Evolutionary conservation across 2,329 filamentous ascomycete genomes (phyloP), one percentile per base, ranked within the genome.

Genomic region (Cladosporium sp.): DNA sequence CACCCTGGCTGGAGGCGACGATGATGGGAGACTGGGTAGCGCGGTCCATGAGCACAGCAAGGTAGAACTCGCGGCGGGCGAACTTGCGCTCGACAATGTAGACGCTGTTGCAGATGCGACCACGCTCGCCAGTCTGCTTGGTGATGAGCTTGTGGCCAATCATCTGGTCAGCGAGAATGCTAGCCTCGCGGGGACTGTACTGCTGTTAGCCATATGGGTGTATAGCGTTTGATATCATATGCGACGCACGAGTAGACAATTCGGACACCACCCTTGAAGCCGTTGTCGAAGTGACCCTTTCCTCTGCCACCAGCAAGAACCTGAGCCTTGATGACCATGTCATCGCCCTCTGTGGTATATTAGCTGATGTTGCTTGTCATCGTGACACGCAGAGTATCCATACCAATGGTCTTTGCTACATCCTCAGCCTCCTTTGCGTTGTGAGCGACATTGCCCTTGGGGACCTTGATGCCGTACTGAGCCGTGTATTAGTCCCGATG

Each of bases 11-110:
- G 61, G 93, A 97, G 66, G 94, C 93, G 61, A 99, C 92, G 68
- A 99, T 97, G 73, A 97, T 91, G 68, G 94, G 94, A 64, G 84
- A 83, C 80, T 97, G 94, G 52, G 89, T 87, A 66, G 83, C 85
- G 72, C 94, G 91, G 82, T 99, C 94, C 94, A 99, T 97, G 70
- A 99, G 87, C 71, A 99, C 88, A 71, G 94, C 94, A 59, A 99
- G 87, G 83, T 99, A 99, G 82, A 99, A 99, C 79, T 99, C 94
- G 73, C 94, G 89, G 67, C 94, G 91, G 69, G 94, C 94, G 73
- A 97, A 99, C 83, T 99, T 99, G 84, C 94, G 92, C 84, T 99
- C 94, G 80, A 93, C 96, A 75, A 99, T 97, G 83, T 96, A 97
- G 74, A 99, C 94, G 64, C 92, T 85, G 78, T 90, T 97, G 85